phyloP scores from a whole-genome alignment of 2,329 filamentous ascomycete species.

The Sclerotinia sclerotiorum region DNA sequence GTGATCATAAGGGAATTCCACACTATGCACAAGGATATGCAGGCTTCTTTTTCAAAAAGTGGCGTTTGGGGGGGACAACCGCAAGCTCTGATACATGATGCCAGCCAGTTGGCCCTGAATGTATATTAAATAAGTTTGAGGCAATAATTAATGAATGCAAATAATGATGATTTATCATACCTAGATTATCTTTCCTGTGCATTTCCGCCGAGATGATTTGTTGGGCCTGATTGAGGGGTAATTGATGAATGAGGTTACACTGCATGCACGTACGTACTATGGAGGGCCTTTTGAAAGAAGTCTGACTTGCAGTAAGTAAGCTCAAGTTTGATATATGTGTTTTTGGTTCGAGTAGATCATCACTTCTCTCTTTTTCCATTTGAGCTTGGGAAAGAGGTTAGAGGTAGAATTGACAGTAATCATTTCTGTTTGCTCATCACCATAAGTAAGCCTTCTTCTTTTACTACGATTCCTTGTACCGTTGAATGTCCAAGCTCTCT shows the following conservation, averaged over 20 bases:
- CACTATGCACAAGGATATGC: constrained; percentile 22
- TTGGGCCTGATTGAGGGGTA: background rate
- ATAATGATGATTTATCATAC: constrained; percentile 13
- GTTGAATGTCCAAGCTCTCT: background rate
- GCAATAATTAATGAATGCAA: constrained; percentile 4
- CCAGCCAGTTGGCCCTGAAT: constrained; percentile 12
- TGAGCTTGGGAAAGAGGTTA: background rate
- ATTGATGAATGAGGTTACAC: background rate
- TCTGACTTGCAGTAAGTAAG: background rate
- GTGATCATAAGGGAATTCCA: constrained; percentile 23
- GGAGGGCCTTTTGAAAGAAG: background rate
- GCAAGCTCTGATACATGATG: background rate
- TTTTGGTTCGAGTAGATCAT: background rate
- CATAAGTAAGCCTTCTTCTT: background rate
- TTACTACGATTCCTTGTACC: no score
- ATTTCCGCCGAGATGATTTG: background rate
- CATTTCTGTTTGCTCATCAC: background rate
- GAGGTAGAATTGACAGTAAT: background rate
- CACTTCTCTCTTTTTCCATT: background rate
- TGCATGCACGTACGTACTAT: background rate
- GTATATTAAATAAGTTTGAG: constrained; percentile 16
- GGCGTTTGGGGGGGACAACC: constrained; percentile 26
- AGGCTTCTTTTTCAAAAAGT: constrained; percentile 14
- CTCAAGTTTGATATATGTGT: background rate
- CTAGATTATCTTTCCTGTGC: background rate